A percentile compares a stretch with the other conserved stretches of the same genome.
Conservation (phyloP, 352 stramenopile genomes). For the Phytophthora citrophthora region DNA sequence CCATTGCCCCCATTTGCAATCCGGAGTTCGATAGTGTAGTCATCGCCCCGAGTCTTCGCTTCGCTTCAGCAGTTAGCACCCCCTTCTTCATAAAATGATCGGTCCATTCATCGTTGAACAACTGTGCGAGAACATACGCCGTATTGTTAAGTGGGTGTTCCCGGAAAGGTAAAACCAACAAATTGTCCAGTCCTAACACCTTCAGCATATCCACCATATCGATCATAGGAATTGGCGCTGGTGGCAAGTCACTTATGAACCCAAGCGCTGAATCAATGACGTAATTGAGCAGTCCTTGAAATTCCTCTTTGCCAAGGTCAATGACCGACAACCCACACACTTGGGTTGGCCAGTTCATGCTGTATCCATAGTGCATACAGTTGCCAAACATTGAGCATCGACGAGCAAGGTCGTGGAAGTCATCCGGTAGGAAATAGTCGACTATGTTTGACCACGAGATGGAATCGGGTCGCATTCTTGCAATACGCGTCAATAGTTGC, state of each 20-base stretch:
- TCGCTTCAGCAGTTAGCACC: not conserved
- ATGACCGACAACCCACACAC: slow-evolving; percentile 27
- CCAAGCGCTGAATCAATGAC: slow-evolving; percentile 20
- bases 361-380: slow-evolving; percentile 38
- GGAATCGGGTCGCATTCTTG: slow-evolving; percentile 16
- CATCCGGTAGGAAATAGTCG: slow-evolving; percentile 25
- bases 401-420: slow-evolving; percentile 40
- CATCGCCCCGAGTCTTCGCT: not conserved
- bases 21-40: slow-evolving; percentile 17
- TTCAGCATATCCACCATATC: not conserved
- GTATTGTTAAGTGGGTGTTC: slow-evolving; percentile 21
- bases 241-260: not conserved
- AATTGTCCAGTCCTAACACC: slow-evolving; percentile 14
- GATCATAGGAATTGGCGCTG: no score
- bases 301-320: slow-evolving; percentile 2
- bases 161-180: slow-evolving; percentile 23
- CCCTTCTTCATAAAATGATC: slow-evolving; percentile 30
- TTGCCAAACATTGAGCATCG: slow-evolving; percentile 19
- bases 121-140: slow-evolving; percentile 12
- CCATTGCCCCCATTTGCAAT: slow-evolving; percentile 22
- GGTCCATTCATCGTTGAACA: slow-evolving; percentile 23
- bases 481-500: slow-evolving; percentile 26
- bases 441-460: slow-evolving; percentile 38
- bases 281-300: slow-evolving; percentile 1
- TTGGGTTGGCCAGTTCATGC: slow-evolving; percentile 34